Evolutionary conservation across 108 stramenopile species (phyloP), one percentile per base, ranked within the genome.

Genomic region (Cyclotella choctawhatcheeana): DNA sequence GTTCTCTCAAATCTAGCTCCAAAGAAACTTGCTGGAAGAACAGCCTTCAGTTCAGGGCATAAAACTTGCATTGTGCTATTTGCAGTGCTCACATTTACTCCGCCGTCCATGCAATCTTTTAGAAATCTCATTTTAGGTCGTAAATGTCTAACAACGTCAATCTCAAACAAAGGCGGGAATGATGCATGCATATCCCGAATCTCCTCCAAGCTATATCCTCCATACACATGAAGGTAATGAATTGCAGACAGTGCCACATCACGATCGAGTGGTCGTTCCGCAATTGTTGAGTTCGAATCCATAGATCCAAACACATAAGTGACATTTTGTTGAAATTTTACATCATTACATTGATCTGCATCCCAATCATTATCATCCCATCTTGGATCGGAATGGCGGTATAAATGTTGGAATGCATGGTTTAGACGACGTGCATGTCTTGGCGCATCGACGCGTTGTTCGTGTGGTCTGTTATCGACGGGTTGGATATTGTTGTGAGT

Each of bases 111-210:
- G 18, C 89, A 91, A 62, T 89, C 70, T 60, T 83, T 76, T 17
- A 93, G 58, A 64, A 93, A 93, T 50, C 82, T 77, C 77, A 93
- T 68, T 64, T 93, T 93, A 32, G 93, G 93, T 26, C 86, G 75
- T 55, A 93, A 43, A 68, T 93, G 93, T 26, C 89, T 58, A 26
- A 60, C 37, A 0, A 89, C 89, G 59, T 89, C 73, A 3, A 93
- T 64, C 26, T 78, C 79, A 35, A 93, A 63, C 26, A 93, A 60
- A 2, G 93, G 93, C 27, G 93, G 93, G 68, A 93, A 93, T 17
- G 71, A 30, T 30, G 45, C 54, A 58, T 85, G 83, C 86, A 89
- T 85, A 30, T 70, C 48, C 31, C 74, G 33, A 3, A 93, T 79
- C 54, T 88, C 69, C n/a, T 85, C 68, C 18, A 70, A 61, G 10